Percentiles rank a stretch among this genome's conserved stretches.
Conservation (phyloP, 495 filamentous ascomycete species). For the Talaromyces adpressus region DNA sequence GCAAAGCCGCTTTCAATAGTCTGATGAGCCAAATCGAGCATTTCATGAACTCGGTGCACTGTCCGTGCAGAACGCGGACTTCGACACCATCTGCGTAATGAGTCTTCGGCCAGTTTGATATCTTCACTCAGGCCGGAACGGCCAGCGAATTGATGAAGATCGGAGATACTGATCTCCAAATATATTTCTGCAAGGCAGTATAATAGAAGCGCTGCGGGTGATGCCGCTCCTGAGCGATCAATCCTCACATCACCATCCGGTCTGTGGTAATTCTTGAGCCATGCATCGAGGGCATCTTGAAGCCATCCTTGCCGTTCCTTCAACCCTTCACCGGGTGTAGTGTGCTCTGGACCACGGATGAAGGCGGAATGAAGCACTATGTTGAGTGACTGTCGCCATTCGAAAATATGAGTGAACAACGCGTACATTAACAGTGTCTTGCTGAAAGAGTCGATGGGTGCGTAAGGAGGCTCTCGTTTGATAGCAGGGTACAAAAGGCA, state of each 20-base stretch:
- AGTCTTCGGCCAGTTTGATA: slow-evolving; percentile 13
- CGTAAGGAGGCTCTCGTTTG: slow-evolving; percentile 6
- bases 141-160: neutral
- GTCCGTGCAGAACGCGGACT: slow-evolving; percentile 6
- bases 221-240: neutral
- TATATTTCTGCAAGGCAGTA: neutral
- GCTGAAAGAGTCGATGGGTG: slow-evolving; percentile 15
- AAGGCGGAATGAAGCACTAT: neutral
- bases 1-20: slow-evolving; percentile 13
- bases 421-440: slow-evolving; percentile 21
- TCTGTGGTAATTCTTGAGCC: neutral
- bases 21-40: slow-evolving; percentile 15
- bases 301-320: neutral
- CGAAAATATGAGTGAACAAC: slow-evolving; percentile 20
- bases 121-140: slow-evolving; percentile 13
- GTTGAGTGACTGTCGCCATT: slow-evolving; percentile 16
- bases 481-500: slow-evolving; percentile 11
- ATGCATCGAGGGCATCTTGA: neutral
- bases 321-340: neutral
- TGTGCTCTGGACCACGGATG: neutral
- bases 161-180: neutral
- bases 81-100: slow-evolving; percentile 12
- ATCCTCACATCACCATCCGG: neutral
- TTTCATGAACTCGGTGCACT: slow-evolving; percentile 13
- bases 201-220: neutral